Percentiles rank a stretch among this genome's conserved stretches.
Conservation (phyloP, 148 eudicot species). For the Talinum fruticosum region DNA sequence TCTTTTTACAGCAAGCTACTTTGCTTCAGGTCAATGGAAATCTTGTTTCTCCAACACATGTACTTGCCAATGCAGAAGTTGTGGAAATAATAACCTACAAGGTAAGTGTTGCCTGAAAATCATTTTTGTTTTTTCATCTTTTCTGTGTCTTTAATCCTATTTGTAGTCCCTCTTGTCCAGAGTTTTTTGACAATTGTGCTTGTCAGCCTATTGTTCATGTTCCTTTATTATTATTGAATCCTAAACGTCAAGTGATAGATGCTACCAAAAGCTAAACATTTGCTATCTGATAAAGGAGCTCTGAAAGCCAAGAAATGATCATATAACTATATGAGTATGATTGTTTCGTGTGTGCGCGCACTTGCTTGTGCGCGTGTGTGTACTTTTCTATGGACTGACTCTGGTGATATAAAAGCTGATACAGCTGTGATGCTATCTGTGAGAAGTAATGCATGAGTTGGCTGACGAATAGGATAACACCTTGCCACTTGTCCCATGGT, state of each 20-base stretch:
- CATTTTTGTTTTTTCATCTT: background rate
- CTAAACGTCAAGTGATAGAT: background rate
- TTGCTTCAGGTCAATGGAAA: slow-evolving; percentile 91
- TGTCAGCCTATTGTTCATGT: background rate
- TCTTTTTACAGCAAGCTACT: slow-evolving; percentile 17
- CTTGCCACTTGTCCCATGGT: background rate
- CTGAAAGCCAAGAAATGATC: background rate
- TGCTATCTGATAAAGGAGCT: background rate
- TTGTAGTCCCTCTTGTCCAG: background rate
- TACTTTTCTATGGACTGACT: too few species aligned
- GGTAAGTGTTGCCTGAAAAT: slow-evolving; percentile 44
- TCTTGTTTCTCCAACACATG: slow-evolving; percentile 72
- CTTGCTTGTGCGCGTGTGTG: too few species aligned
- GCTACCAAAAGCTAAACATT: background rate
- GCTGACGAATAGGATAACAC: too few species aligned
- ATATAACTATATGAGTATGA: background rate
- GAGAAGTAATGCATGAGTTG: too few species aligned
- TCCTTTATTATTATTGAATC: background rate
- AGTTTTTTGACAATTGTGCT: background rate
- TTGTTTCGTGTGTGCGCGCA: background rate
- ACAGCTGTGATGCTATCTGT: too few species aligned
- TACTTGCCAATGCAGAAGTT: slow-evolving; percentile 96
- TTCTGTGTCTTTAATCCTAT: too few species aligned
- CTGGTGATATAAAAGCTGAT: too few species aligned
- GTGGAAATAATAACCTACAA: slow-evolving; percentile 87